Evolutionary conservation across 306 rosid genomes (phyloP).

Genomic region (Trifolium dubium): DNA sequence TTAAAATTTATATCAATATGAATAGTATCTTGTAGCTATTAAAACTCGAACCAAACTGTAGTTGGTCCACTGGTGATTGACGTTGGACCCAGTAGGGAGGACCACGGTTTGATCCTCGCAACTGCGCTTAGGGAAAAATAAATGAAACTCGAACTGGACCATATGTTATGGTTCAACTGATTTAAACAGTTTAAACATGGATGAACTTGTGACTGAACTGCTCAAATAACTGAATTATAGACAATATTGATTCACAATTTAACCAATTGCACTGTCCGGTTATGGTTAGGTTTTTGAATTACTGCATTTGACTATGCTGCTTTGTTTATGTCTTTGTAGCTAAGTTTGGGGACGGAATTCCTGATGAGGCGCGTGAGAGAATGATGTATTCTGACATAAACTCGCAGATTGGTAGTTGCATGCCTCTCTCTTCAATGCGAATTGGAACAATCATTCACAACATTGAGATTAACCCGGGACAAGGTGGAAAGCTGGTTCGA

Average conservation of each 20-base stretch:
- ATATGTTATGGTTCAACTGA: not conserved
- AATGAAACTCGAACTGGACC: not conserved
- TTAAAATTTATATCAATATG: not conserved
- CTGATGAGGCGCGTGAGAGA: conserved; percentile 51
- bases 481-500: conserved; percentile 90
- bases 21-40: conserved; percentile 4
- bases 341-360: conserved; percentile 37
- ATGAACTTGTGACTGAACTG: not conserved
- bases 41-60: not conserved
- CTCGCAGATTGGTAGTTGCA: conserved; percentile 80
- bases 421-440: conserved; percentile 82
- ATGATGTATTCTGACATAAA: conserved; percentile 73
- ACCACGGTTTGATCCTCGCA: no score
- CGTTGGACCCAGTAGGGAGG: no score
- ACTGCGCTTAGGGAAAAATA: no score
- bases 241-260: no score
- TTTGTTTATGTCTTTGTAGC: conserved; percentile 17
- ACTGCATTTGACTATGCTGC: not conserved
- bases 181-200: no score
- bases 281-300: not conserved
- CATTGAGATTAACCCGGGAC: conserved; percentile 75
- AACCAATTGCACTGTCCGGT: no score
- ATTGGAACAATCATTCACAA: conserved; percentile 91
- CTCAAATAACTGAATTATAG: not conserved
- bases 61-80: no score